These are phyloP conservation scores for Skeletonema menzelii DNA, from an alignment of 108 stramenopile species.

Conservation along the genomic window DNA sequence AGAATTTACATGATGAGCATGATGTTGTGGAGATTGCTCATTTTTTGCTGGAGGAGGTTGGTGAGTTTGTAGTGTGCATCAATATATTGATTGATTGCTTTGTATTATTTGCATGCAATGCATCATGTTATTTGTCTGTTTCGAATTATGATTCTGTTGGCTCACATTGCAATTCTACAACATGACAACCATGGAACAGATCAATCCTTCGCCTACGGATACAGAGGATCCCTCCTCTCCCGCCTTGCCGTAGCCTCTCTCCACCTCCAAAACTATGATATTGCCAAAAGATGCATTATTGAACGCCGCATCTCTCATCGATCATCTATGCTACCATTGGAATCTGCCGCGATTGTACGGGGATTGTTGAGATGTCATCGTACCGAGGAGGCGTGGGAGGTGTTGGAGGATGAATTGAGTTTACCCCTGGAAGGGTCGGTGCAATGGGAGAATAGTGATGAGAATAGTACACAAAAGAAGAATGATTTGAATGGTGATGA, in stretches of 20 bases:
- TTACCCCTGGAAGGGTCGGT: slow-evolving; percentile 62
- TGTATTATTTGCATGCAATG: no score
- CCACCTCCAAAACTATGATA: slow-evolving; percentile 62
- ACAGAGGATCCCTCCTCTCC: slow-evolving; percentile 75
- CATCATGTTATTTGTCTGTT: background rate
- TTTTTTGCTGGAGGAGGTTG: slow-evolving; percentile 72
- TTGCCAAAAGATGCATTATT: slow-evolving; percentile 67
- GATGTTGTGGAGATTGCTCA: slow-evolving; percentile 66
- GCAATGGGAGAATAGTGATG: background rate
- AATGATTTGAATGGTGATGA: slow-evolving; percentile 16
- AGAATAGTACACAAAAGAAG: background rate
- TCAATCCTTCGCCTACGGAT: slow-evolving; percentile 63
- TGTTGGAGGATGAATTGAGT: slow-evolving; percentile 74
- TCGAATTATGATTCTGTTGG: background rate
- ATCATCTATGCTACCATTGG: slow-evolving; percentile 70
- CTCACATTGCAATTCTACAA: background rate
- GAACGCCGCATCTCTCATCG: slow-evolving; percentile 57
- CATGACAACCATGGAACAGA: background rate
- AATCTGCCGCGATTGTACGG: slow-evolving; percentile 77
- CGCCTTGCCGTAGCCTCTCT: slow-evolving; percentile 83
- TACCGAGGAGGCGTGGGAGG: slow-evolving; percentile 67
- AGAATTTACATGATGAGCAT: slow-evolving; percentile 74
- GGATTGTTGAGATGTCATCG: slow-evolving; percentile 68
- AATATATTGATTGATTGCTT: background rate
- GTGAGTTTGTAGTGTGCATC: slow-evolving; percentile 21